Base-by-base conservation (phyloP, 1,139 yeast genomes). In the Wickerhamomyces sp. region DNA sequence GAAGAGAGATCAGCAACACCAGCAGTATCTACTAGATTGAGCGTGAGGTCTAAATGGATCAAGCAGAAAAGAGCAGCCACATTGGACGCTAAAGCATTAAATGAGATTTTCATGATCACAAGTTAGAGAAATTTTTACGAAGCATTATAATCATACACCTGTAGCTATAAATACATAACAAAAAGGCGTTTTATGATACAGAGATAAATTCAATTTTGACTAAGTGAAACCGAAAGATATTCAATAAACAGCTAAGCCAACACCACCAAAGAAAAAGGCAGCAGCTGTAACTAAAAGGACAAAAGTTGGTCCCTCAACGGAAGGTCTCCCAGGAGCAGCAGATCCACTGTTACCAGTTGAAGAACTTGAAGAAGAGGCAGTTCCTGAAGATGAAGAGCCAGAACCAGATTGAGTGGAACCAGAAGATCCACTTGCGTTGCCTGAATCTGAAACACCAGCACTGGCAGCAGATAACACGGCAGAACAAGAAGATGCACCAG, bases 1-100 rank as follows among this genome's bases (percentile, higher is more conserved):
- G 63, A 56, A 28, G 46, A 61, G 33, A 50, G 59, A 28, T 51
- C 56, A 3, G 59, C 59, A 20, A 50, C 68, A 7, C 66, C 68
- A 10, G 64, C 65, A 2, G 67, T 79, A 8, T 65, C 81, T 6
- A 78, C 88, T 2, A 73, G 95, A 56, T 65, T 84, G 37, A 84
- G 95, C 0, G 85, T 84, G 3, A 74, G 97, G 56, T 81, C 95
- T 15, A 80, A 78, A 58, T 89, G 88, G 81, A 89, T 90, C 42
- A 81, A 74, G 48, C 95, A 88, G 57, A 90, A 90, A 59, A 74
- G 92, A 54, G 95, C 95, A 7, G 89, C 97, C 2, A 89, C 90
- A 0, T 77, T 84, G 81, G 97, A 90, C 59, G 74, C 84, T 13
- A 81, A 87, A 58, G 89, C 96, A 19, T 73, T 90, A 46, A 88